Conservation (phyloP, 1,139 yeast species). For the Yamadazyma taylorii region DNA sequence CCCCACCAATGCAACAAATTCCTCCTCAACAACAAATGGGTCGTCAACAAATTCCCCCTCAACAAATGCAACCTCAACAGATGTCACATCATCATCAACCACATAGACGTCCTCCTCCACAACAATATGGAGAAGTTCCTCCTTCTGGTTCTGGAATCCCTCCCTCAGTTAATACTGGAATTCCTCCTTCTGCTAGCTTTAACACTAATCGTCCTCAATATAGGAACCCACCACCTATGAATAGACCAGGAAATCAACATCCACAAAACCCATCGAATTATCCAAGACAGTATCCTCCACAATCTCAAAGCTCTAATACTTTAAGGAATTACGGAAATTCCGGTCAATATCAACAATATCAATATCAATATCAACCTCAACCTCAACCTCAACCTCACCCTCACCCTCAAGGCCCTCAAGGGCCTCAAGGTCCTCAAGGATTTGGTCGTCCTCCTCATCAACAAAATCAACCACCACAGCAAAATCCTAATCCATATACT, state of each 20-base stretch:
- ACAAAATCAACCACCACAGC: constrained; percentile 10
- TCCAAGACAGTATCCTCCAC: constrained; percentile 6
- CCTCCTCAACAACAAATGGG: constrained; percentile 7
- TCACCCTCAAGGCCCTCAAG: no score
- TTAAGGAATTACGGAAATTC: constrained; percentile 14
- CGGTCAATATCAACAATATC: constrained; percentile 14
- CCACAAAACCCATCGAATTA: constrained; percentile 4
- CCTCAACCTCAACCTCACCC: constrained; percentile 11
- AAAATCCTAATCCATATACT: constrained; percentile 12
- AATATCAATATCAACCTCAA: constrained; percentile 12
- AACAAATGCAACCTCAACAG: constrained; percentile 17
- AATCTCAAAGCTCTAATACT: constrained; percentile 7
- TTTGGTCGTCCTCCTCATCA: constrained; percentile 9
- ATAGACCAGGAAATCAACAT: constrained; percentile 3
- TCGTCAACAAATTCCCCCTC: constrained; percentile 15
- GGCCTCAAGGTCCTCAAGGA: no score
- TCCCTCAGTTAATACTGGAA: constrained; percentile 3
- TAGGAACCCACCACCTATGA: constrained; percentile 5
- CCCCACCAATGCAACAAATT: constrained; percentile 8
- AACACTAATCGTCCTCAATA: constrained; percentile 1
- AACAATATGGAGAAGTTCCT: constrained; percentile 13
- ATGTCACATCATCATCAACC: constrained; percentile 12
- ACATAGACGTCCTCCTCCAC: constrained; percentile 4
- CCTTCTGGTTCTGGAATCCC: constrained; percentile 8
- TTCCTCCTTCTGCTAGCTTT: constrained; percentile 12